phyloP scores from a whole-genome alignment of 2,329 filamentous ascomycete species.

The Sphaerulina populicola region DNA sequence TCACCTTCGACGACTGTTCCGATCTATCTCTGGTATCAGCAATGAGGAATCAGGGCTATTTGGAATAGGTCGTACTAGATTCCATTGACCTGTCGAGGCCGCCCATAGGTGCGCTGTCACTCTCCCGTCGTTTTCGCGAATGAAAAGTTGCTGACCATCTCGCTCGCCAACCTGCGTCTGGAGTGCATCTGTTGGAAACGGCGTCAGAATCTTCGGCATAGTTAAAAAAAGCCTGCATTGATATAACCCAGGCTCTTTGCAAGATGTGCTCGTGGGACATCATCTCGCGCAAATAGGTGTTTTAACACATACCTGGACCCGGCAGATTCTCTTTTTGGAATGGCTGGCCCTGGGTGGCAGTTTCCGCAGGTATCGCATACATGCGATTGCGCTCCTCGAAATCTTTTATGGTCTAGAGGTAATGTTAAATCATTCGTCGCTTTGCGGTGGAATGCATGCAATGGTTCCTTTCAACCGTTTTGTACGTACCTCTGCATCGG shows the following conservation, averaged over 20 bases:
- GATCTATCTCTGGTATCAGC: conserved; percentile 46
- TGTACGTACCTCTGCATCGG: conserved; percentile 51
- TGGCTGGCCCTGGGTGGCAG: conserved; percentile 53
- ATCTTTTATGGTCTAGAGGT: conserved; percentile 44
- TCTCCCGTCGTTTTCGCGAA: conserved; percentile 69
- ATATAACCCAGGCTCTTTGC: background rate
- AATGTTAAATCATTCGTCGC: background rate
- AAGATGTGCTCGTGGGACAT: background rate
- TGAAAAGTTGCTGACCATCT: conserved; percentile 92
- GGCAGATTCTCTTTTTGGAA: conserved; percentile 90
- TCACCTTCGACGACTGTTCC: conserved; percentile 89
- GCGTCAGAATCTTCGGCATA: too few species aligned
- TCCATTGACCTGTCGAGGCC: conserved; percentile 31
- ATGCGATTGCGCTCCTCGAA: conserved; percentile 61
- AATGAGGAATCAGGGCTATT: background rate
- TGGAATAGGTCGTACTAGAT: conserved; percentile 34
- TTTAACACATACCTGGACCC: conserved; percentile 47
- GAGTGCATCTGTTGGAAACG: conserved; percentile 56
- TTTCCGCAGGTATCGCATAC: conserved; percentile 44
- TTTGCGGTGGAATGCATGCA: conserved; percentile 1
- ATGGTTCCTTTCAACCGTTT: too few species aligned
- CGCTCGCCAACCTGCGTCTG: conserved; percentile 78
- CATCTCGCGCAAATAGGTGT: background rate
- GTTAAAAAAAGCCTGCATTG: too few species aligned
- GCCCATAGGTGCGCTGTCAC: conserved; percentile 89